phyloP scores from a whole-genome alignment of 805 yeast species.

The Priceomyces fermenticarens region DNA sequence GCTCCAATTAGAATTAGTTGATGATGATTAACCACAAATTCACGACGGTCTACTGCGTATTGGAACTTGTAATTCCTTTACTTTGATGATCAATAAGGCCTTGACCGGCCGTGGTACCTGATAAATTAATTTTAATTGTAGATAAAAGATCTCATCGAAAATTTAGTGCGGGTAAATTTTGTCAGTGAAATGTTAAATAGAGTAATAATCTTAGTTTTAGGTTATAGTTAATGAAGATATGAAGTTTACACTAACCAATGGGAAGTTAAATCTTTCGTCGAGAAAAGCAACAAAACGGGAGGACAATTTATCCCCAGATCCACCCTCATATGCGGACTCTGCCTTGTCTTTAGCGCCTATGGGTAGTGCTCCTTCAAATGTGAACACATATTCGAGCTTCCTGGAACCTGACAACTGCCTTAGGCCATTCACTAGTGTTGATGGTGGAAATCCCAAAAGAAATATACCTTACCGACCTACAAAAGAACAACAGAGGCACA shows the following conservation, averaged over 20 bases:
- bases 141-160: constrained; percentile 4
- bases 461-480: constrained; percentile 34
- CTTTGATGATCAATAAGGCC: constrained; percentile 46
- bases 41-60: constrained; percentile 54
- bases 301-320: not conserved
- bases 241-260: too few species aligned
- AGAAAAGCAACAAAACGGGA: too few species aligned
- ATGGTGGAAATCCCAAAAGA: not conserved
- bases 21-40: constrained; percentile 48
- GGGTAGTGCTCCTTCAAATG: not conserved
- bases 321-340: constrained; percentile 5
- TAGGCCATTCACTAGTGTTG: too few species aligned
- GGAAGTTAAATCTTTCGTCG: too few species aligned
- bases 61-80: constrained; percentile 42
- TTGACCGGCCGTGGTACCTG: constrained; percentile 55
- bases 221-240: too few species aligned
- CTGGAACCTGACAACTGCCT: not conserved
- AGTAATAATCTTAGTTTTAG: too few species aligned
- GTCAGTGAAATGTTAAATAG: not conserved
- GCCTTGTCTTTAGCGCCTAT: constrained; percentile 1
- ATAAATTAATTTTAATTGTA: constrained; percentile 11
- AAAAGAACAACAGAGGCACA: constrained; percentile 32
- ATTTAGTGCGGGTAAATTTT: not conserved
- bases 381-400: too few species aligned
- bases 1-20: constrained; percentile 17